These are phyloP conservation scores for Physaria fendleri DNA, from an alignment of 345 rosid genomes.

Conservation along the genomic window DNA sequence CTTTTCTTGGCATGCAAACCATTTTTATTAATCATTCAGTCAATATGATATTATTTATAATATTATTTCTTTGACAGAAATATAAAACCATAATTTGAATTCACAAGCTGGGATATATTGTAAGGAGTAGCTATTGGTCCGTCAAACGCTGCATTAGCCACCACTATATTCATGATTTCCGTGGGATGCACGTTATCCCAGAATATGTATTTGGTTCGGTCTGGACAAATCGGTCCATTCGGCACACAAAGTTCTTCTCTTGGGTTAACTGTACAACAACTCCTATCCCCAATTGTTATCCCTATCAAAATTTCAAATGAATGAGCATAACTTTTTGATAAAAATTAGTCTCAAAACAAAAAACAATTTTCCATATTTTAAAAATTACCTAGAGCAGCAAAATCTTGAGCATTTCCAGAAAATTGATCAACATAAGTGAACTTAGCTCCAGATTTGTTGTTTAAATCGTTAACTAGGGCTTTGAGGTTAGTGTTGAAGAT, in stretches of 20 bases:
- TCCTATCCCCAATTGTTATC: slow-evolving; percentile 21
- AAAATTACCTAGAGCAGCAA: slow-evolving; percentile 19
- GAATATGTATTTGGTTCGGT: slow-evolving; percentile 30
- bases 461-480: slow-evolving; percentile 14
- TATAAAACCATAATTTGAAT: no score
- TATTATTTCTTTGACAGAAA: no score
- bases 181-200: slow-evolving; percentile 58
- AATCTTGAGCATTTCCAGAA: slow-evolving; percentile 16
- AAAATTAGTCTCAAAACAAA: background rate
- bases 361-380: background rate
- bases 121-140: slow-evolving; percentile 11
- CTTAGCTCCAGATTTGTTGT: background rate
- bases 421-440: slow-evolving; percentile 26
- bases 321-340: background rate
- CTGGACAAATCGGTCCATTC: slow-evolving; percentile 28
- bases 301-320: slow-evolving; percentile 14
- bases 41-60: no score
- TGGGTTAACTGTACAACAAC: slow-evolving; percentile 24
- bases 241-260: slow-evolving; percentile 32
- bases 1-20: no score
- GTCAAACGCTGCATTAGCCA: slow-evolving; percentile 16
- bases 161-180: slow-evolving; percentile 20
- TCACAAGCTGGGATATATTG: slow-evolving; percentile 17
- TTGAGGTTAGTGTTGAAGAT: slow-evolving; percentile 26
- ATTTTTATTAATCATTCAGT: no score